A percentile compares a stretch with the other conserved stretches of the same genome.
Conservation (phyloP, 1,284 basidiomycete species). For the Ganoderma meredithae region DNA sequence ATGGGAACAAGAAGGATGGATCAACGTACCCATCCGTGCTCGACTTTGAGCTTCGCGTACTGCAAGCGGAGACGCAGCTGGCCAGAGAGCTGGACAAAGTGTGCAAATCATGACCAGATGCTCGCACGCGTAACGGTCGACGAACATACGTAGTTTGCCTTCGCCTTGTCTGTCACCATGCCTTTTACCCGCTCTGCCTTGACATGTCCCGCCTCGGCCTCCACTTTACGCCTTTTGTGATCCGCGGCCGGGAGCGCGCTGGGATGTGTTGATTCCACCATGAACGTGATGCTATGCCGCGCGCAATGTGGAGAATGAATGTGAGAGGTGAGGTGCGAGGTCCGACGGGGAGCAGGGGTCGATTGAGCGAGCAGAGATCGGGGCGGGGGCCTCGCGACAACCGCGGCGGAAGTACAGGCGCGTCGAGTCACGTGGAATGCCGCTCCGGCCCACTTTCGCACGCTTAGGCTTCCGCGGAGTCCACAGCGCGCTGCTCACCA, state of each 20-base stretch:
- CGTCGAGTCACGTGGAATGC: conserved; percentile 26
- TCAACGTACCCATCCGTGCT: conserved; percentile 76
- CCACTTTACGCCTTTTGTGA: conserved; percentile 26
- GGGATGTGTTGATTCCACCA: conserved; percentile 18
- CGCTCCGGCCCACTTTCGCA: neutral
- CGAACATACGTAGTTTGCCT: conserved; percentile 64
- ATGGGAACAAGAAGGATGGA: neutral
- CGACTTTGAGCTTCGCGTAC: conserved; percentile 80
- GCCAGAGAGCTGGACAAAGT: conserved; percentile 61
- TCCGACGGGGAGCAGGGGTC: neutral
- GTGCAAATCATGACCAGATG: neutral
- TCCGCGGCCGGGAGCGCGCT: conserved; percentile 9
- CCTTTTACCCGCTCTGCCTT: conserved; percentile 22
- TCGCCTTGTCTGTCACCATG: conserved; percentile 55
- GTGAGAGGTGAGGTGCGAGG: neutral
- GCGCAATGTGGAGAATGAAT: neutral
- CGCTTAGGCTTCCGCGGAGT: neutral
- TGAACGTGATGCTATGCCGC: neutral
- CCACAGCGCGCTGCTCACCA: too few relatives aligned
- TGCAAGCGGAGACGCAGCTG: conserved; percentile 79
- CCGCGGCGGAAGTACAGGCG: conserved; percentile 28
- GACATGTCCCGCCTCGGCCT: conserved; percentile 17
- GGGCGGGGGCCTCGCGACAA: conserved; percentile 15
- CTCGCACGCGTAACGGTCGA: neutral
- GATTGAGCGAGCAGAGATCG: neutral